These are phyloP conservation scores for Ogataea methanolica DNA, from an alignment of 805 yeast genomes.

Conservation along the genomic window DNA sequence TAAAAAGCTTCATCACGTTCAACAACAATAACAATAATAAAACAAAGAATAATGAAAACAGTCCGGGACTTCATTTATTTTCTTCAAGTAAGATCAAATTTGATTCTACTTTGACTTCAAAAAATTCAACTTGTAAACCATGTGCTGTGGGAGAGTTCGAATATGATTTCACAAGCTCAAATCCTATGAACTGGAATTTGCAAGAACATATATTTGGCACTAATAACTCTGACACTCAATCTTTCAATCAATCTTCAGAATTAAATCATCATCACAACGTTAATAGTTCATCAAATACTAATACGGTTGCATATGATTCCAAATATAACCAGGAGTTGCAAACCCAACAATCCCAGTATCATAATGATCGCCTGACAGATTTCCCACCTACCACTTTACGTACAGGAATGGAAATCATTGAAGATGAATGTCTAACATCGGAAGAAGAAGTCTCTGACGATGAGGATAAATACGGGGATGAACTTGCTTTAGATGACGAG, in stretches of 20 bases:
- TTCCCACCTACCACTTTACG: too few species aligned
- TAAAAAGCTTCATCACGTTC: background rate
- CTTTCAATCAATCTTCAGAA: too few species aligned
- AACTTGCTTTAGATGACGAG: slow-evolving; percentile 23
- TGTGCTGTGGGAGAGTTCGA: slow-evolving; percentile 31
- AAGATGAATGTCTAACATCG: slow-evolving; percentile 6
- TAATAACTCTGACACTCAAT: background rate
- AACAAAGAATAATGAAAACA: background rate
- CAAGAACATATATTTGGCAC: slow-evolving; percentile 9
- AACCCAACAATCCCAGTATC: too few species aligned
- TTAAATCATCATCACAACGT: background rate
- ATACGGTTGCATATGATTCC: too few species aligned
- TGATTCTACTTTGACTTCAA: slow-evolving; percentile 1
- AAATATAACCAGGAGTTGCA: too few species aligned
- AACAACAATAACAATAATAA: background rate
- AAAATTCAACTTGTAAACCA: slow-evolving; percentile 6
- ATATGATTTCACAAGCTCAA: slow-evolving; percentile 24
- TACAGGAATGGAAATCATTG: background rate
- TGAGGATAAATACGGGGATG: slow-evolving; percentile 12
- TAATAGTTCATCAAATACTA: background rate
- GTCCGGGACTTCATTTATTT: background rate
- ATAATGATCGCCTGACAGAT: too few species aligned
- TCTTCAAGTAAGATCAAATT: background rate
- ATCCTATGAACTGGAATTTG: slow-evolving; percentile 29
- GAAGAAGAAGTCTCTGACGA: slow-evolving; percentile 11